Percentiles rank a stretch among this genome's conserved stretches.
phyloP scores from a whole-genome alignment of 148 eudicot species.

The Fallopia convolvulus region DNA sequence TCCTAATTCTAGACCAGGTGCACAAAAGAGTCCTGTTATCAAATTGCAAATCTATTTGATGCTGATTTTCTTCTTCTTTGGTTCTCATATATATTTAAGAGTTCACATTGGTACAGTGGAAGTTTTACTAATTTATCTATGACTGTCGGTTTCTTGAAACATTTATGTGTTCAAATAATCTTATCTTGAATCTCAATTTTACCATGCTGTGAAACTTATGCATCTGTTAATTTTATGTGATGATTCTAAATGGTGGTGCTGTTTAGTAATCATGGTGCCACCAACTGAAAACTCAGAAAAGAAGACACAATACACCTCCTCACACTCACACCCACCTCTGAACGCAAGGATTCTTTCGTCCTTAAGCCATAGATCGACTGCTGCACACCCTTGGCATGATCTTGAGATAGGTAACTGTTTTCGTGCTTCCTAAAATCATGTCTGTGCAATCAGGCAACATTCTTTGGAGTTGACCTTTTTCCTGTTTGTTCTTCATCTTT shows the following conservation, averaged over 20 bases:
- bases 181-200: background rate
- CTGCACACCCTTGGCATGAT: constrained; percentile 94
- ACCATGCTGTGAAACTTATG: background rate
- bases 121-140: no score
- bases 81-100: no score
- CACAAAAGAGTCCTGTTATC: background rate
- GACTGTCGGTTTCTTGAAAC: no score
- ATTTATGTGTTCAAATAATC: no score
- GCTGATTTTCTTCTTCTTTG: no score
- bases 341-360: constrained; percentile 72
- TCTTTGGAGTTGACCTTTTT: background rate
- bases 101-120: background rate
- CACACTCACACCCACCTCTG: constrained; percentile 31
- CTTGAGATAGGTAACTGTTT: constrained; percentile 57
- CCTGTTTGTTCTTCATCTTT: background rate
- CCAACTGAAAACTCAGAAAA: constrained; percentile 38
- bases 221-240: background rate
- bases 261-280: constrained; percentile 35
- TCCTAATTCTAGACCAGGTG: background rate
- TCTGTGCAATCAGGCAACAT: background rate
- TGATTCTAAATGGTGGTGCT: background rate
- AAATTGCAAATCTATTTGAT: no score
- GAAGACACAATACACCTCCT: constrained; percentile 18
- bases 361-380: constrained; percentile 50
- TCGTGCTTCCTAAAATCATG: background rate